Evolutionary conservation across 768 basidiomycete genomes (phyloP), one percentile per base, ranked within the genome.

Genomic region (Boletus fagicola): DNA sequence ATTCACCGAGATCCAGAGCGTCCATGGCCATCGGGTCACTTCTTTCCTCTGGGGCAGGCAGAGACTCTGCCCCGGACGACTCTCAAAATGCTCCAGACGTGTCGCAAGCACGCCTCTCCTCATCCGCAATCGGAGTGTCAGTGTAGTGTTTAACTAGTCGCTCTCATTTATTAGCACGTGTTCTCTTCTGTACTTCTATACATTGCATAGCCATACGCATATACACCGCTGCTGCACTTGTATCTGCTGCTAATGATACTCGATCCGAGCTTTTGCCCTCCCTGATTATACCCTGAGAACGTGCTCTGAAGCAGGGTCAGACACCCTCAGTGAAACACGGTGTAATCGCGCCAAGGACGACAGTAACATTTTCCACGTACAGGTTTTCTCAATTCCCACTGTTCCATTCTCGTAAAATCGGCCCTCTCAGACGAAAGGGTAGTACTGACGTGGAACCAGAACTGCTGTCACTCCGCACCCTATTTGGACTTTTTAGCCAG

Each of bases 21-120:
- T 85, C 86, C 38, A 92, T 92, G 90, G 84, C 87, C 44, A 91
- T 92, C 63, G 88, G 86, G 28, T 88, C 88, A 1, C 73, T 92
- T 31, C 78, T 90, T 24, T 82, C 85, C 57, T 76, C 65, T 63
- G 81, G 51, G 67, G 78, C 70, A 31, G 59, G 56, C 36, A 68
- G 64, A 58, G 72, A 74, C 47, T 24, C 65, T 46, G 54, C 30
- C 44, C 61, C 58, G 5, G 72, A 74, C 5, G 71, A 72, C 45
- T 33, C 58, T 22, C 67, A 64, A 62, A 64, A 64, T 53, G 22
- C 31, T 28, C 26, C 58, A 10, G 71, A 71, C 47, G 36, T 51
- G 44, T 44, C 62, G 9, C 65, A 62, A 36, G 31, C 62, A 51
- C 60, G 60, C 48, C 54, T 68, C 54, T 49, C 57, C 22, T 49